Conservation (phyloP, 208 protist species). For the Vickermania ingenoplastis region DNA sequence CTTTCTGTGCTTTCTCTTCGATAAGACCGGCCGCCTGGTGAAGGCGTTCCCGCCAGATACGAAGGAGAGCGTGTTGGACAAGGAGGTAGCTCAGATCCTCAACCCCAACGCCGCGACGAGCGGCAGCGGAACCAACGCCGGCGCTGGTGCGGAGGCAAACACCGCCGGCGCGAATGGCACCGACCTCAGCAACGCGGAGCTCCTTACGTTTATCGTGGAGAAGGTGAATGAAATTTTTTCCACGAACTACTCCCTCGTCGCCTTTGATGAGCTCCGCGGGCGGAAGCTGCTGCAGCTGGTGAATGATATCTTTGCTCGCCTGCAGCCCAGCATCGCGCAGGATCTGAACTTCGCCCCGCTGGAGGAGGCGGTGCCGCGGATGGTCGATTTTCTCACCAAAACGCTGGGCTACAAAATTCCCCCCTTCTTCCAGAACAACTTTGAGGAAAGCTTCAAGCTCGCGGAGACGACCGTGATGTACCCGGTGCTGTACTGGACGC, state of each 20-base stretch:
- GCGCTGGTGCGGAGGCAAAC: background rate
- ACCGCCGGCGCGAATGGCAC: constrained; percentile 7
- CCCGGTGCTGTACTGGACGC: constrained; percentile 82
- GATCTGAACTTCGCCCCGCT: constrained; percentile 38
- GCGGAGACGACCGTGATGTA: constrained; percentile 81
- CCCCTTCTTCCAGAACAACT: constrained; percentile 53
- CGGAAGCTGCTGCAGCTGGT: constrained; percentile 73
- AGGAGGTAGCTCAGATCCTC: constrained; percentile 4
- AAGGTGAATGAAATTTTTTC: constrained; percentile 62
- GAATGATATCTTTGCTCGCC: constrained; percentile 71
- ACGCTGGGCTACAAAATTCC: constrained; percentile 79
- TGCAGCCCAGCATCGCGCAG: constrained; percentile 50
- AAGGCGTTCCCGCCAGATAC: constrained; percentile 1
- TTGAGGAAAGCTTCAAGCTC: constrained; percentile 59
- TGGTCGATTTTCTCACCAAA: constrained; percentile 77
- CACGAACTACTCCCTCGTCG: constrained; percentile 75
- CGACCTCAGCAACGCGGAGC: constrained; percentile 47
- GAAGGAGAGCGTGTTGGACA: constrained; percentile 4
- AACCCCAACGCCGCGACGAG: background rate
- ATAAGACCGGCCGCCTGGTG: background rate
- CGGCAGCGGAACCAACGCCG: background rate
- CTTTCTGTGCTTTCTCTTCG: background rate
- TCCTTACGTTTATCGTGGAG: constrained; percentile 76
- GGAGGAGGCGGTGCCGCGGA: constrained; percentile 36
- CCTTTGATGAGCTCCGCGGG: constrained; percentile 68